Conservation (phyloP, 1,284 basidiomycete genomes). For the Pascua guehoae region DNA sequence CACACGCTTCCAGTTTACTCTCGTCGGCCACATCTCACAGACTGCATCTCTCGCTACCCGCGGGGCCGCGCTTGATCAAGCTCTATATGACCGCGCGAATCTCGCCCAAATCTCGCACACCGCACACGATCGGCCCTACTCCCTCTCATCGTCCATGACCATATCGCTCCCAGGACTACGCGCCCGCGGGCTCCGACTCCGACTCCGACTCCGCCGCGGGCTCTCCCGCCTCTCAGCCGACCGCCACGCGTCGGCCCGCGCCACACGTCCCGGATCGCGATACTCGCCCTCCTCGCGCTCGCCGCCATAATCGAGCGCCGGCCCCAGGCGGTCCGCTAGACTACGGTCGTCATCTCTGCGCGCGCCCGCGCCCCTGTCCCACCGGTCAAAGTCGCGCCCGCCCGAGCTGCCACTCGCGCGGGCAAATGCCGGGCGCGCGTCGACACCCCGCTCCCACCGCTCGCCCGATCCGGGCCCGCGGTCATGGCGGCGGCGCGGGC, state of each 20-base stretch:
- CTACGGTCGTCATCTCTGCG: background rate
- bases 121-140: background rate
- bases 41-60: too few species aligned
- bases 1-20: too few species aligned
- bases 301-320: background rate
- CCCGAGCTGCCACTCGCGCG: conserved; percentile 2
- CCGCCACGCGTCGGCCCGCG: background rate
- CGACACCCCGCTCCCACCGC: conserved; percentile 22
- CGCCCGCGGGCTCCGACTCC: background rate
- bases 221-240: background rate
- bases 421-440: conserved; percentile 19
- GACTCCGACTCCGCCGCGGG: background rate
- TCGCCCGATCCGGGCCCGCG: conserved; percentile 13
- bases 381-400: conserved; percentile 15
- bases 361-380: conserved; percentile 15
- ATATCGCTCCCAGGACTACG: conserved; percentile 11
- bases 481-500: conserved; percentile 12
- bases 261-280: conserved; percentile 3
- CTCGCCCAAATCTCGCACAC: too few species aligned
- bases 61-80: too few species aligned
- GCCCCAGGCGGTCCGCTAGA: too few species aligned
- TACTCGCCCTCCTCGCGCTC: background rate
- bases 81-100: too few species aligned
- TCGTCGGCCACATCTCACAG: too few species aligned
- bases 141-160: conserved; percentile 14